Evolutionary conservation across 176 grass and related monocot species (phyloP), one percentile per base, ranked within the genome.

Genomic region (Aegilops tauschii): DNA sequence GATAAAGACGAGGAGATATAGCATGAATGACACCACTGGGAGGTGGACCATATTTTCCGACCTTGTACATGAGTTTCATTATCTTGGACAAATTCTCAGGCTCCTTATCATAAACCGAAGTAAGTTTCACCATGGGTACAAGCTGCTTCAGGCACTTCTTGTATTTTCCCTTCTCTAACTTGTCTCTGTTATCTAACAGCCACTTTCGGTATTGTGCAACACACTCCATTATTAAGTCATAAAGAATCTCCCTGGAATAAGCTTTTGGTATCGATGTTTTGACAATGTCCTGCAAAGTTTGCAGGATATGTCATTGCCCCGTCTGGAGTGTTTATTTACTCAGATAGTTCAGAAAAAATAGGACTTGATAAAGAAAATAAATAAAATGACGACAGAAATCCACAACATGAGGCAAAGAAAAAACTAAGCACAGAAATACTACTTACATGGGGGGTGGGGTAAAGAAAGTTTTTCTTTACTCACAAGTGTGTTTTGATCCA

Each of bases 211-310:
- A 76, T 54, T 28, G 27, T 76, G 28, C 28, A 76, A 76, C 14
- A 76, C 45, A 54, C 29, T 29, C 45, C 28, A 31, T 32, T 76
- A 76, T 52, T 47, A 54, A 16, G 2, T 76, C 45, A 76, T 76
- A 76, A 31, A 76, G 44, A 76, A 76, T 32, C 47, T 31, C 73
- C 73, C 54, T 76, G 73, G 73, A 76, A 54, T 54, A 76, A 76
- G 50, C 45, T 76, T 30, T 52, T 11, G 45, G 27, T 54, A 76
- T 54, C 73, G 30, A 47, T 76, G 45, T 54, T 28, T 54, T 54
- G 73, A 54, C 16, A 76, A 32, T 76, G 73, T 52, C 73, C 73
- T 76, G 5, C 14, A 76, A 52, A 76, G 27, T 54, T 61, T 54
- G 27, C 73, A 52, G 17, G 44, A 30, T 20, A 71, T 37, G 35